Evolutionary conservation across 176 grass and related monocot genomes (phyloP).

Genomic region (Ensete glaucum): DNA sequence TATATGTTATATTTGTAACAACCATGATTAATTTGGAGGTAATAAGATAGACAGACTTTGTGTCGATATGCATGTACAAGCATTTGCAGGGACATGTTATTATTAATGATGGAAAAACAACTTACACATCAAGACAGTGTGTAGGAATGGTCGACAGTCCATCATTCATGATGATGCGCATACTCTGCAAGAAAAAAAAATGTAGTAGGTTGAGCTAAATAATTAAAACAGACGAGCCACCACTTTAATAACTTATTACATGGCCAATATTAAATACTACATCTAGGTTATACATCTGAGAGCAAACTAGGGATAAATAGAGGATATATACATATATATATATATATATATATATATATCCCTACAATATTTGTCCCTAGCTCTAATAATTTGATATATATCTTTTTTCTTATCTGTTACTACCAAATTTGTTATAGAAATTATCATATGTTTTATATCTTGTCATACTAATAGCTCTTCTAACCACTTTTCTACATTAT

Average conservation of each 20-base stretch:
- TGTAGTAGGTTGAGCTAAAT: slow-evolving; percentile 16
- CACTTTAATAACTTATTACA: not conserved
- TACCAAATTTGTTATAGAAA: no score
- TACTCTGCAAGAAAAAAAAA: slow-evolving; percentile 58
- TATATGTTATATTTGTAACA: no score
- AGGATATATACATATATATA: no score
- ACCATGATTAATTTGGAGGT: not conserved
- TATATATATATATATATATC: no score
- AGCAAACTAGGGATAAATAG: not conserved
- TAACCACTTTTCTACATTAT: no score
- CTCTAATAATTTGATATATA: no score
- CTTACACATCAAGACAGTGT: slow-evolving; percentile 88
- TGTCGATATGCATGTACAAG: not conserved
- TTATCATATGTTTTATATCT: no score
- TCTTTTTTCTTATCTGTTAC: no score
- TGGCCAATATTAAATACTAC: not conserved
- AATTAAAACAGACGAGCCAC: slow-evolving; percentile 4
- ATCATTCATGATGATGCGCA: slow-evolving; percentile 98
- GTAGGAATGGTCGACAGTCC: slow-evolving; percentile 74
- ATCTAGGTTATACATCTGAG: not conserved
- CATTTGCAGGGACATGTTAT: not conserved
- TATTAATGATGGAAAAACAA: slow-evolving; percentile 1
- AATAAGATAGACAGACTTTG: not conserved
- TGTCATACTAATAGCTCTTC: no score
- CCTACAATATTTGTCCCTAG: no score